These are phyloP conservation scores for Tolypocladium sp. DNA, from an alignment of 2,329 filamentous ascomycete species.

Conservation along the genomic window DNA sequence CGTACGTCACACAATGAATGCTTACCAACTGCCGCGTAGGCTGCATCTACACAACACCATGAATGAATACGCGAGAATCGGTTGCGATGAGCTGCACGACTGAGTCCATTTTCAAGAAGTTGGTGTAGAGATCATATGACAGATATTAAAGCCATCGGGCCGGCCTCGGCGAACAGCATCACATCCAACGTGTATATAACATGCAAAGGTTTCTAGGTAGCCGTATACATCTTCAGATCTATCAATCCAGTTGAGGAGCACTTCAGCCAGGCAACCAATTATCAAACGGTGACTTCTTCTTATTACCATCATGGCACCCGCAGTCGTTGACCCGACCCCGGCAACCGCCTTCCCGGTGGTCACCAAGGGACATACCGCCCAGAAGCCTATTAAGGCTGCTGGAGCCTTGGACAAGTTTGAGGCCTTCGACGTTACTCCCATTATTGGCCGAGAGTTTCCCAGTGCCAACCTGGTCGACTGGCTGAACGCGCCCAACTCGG, in stretches of 20 bases:
- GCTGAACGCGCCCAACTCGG: slow-evolving; percentile 50
- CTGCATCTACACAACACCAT: neutral
- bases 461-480: slow-evolving; percentile 50
- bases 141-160: neutral
- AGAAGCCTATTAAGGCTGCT: slow-evolving; percentile 36
- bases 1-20: neutral
- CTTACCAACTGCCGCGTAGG: neutral
- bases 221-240: neutral
- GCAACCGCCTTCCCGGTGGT: slow-evolving; percentile 1
- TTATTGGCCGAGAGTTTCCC: slow-evolving; percentile 54
- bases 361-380: slow-evolving; percentile 1
- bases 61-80: neutral
- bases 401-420: slow-evolving; percentile 43
- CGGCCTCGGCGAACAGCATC: neutral
- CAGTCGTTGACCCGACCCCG: slow-evolving; percentile 4
- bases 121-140: neutral
- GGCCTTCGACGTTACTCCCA: slow-evolving; percentile 49
- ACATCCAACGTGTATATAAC: neutral
- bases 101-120: neutral
- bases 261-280: neutral
- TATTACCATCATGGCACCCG: slow-evolving; percentile 5
- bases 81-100: neutral
- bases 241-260: neutral
- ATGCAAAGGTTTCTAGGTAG: neutral
- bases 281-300: neutral